Base-by-base conservation (phyloP, 352 stramenopile species). In the Phytopythium sindhum region DNA sequence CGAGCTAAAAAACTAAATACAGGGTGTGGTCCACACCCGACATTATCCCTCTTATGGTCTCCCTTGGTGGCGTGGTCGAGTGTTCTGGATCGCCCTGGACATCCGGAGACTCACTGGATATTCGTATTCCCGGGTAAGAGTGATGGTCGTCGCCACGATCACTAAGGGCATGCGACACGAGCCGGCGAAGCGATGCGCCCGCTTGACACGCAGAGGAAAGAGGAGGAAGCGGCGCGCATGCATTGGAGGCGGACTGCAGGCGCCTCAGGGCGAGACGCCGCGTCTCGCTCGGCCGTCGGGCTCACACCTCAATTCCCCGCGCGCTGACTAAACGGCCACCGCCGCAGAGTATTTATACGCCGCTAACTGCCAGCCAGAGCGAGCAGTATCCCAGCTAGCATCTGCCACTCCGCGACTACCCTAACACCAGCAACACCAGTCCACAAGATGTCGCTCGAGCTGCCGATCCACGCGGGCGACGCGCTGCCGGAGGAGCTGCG, bases 401-500 rank as follows among this genome's bases (percentile, higher is more conserved):
- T 19, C 39, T 5, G 2, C 39, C 39, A 21, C 21, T 11, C n/a
- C 6, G 12, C 42, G 42, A 50, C 21, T 50, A 26, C 42, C n/a
- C 21, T 29, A 61, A 44, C 41, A 42, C 8, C 41, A 61, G 54
- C 55, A 26, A 45, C 24, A 31, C 29, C n/a, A 28, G 23, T 10
- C 57, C 61, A 15, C n/a, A 61, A 23, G 45, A 70, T 74, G 66
- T 63, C 70, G 52, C 61, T 67, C 52, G 39, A 69, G 57, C 61
- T 65, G 52, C 28, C 63, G 12, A 29, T 60, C 48, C 33, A 78
- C 61, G 65, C 56, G 58, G 53, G 61, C 24, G 48, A 60, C 44
- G 37, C 50, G 9, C 65, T 80, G 5, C 53, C 75, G 12, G 77
- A 83, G 45, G 65, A 74, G 33, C 52, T 80, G 58, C 78, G 71